Evolutionary conservation across 2,329 filamentous ascomycete genomes (phyloP).

Genomic region (Alternaria sp.): DNA sequence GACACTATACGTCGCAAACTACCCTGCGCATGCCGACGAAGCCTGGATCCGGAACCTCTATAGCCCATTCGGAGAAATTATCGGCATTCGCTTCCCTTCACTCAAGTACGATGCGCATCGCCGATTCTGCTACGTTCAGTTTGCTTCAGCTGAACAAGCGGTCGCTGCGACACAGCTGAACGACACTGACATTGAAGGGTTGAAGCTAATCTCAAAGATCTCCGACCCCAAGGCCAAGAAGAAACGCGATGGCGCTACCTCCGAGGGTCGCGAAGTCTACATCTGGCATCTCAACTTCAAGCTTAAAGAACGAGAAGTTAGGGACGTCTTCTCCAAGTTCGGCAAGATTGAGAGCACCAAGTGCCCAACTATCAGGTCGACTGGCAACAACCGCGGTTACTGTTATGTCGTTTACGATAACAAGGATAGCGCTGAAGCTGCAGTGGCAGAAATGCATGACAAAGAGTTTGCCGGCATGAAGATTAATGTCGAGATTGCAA

Average conservation of each 20-base stretch:
- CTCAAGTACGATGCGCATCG: constrained; percentile 87
- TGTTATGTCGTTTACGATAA: constrained; percentile 80
- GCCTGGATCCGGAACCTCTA: constrained; percentile 72
- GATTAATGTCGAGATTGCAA: constrained; percentile 64
- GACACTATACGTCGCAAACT: constrained; percentile 91
- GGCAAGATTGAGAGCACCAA: constrained; percentile 76
- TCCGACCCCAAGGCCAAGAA: constrained; percentile 84
- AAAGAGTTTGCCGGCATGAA: constrained; percentile 72
- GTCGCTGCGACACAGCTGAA: constrained; percentile 71
- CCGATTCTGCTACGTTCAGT: constrained; percentile 96
- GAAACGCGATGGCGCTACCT: constrained; percentile 75
- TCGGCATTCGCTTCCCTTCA: constrained; percentile 87
- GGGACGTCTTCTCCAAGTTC: constrained; percentile 73
- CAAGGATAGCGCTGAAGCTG: constrained; percentile 69
- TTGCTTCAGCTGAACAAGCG: constrained; percentile 61
- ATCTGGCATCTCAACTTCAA: constrained; percentile 86
- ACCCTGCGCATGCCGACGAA: constrained; percentile 77
- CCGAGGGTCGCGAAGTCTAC: constrained; percentile 88
- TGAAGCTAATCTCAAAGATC: constrained; percentile 76
- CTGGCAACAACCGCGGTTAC: constrained; percentile 75
- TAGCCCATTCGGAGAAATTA: constrained; percentile 73
- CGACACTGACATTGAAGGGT: constrained; percentile 69
- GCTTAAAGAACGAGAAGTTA: constrained; percentile 74
- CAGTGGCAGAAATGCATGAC: constrained; percentile 69
- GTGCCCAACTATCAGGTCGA: constrained; percentile 67